A percentile compares a stretch with the other conserved stretches of the same genome.
phyloP scores from a whole-genome alignment of 208 protist genomes.

The Crithidia sp. region DNA sequence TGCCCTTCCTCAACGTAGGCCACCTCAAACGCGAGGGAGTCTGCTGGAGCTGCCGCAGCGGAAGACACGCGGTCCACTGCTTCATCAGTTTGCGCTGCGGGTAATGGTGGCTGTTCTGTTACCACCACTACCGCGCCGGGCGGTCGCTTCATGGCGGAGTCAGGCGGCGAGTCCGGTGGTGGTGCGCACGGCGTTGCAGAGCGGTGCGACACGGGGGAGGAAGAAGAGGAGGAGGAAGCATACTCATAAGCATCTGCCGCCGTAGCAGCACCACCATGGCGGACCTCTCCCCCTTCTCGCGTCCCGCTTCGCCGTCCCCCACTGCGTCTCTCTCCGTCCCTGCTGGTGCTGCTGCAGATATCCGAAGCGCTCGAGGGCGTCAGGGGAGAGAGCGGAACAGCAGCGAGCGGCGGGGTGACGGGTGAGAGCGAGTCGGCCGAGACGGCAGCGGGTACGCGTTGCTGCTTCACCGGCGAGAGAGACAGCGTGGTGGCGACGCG shows the following conservation, averaged over 20 bases:
- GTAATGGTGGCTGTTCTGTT: too few species aligned
- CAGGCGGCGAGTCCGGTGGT: slow-evolving; percentile 8
- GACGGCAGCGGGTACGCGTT: neutral
- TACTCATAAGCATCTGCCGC: neutral
- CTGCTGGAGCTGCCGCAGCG: too few species aligned
- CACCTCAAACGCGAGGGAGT: slow-evolving; percentile 4
- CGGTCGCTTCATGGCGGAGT: slow-evolving; percentile 15
- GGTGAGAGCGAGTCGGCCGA: neutral
- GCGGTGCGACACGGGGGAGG: neutral
- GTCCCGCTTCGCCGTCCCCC: neutral
- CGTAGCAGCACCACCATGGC: neutral
- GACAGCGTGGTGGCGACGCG: neutral
- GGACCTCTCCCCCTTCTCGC: neutral
- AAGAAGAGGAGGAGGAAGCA: slow-evolving; percentile 1
- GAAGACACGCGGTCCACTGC: too few species aligned
- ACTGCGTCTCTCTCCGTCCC: neutral
- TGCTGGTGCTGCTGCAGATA: neutral
- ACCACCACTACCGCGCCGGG: slow-evolving; percentile 5
- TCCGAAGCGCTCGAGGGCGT: neutral
- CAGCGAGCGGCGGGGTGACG: neutral
- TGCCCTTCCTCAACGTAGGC: slow-evolving; percentile 40
- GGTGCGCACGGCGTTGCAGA: slow-evolving; percentile 12
- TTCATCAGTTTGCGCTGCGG: too few species aligned
- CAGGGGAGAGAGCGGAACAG: neutral
- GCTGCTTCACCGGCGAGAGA: neutral